phyloP scores from a whole-genome alignment of 2,329 filamentous ascomycete species.

The Trichoderma gracile region DNA sequence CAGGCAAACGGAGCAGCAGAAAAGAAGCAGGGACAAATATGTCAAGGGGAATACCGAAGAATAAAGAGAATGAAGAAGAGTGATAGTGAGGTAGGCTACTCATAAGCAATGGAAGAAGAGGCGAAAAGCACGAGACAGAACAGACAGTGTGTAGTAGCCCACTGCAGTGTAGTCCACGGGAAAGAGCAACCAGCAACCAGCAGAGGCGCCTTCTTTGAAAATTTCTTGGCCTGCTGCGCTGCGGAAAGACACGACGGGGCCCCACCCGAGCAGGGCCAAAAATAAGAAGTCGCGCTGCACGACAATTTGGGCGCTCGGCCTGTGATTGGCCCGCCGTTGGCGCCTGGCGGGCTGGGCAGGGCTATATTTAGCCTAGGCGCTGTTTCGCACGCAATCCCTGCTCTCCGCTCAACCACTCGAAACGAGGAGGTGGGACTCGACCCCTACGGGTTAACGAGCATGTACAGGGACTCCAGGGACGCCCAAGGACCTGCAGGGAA shows the following conservation, averaged over 20 bases:
- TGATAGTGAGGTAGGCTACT: background rate
- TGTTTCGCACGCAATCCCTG: constrained; percentile 27
- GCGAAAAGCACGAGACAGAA: background rate
- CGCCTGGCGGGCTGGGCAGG: constrained; percentile 35
- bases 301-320: constrained; percentile 31
- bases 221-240: constrained; percentile 12
- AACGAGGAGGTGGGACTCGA: constrained; percentile 24
- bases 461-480: constrained; percentile 5
- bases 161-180: background rate
- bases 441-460: background rate
- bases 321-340: constrained; percentile 38
- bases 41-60: background rate
- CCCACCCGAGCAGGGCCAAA: constrained; percentile 24
- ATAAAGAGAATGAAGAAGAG: background rate
- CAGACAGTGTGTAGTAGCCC: background rate
- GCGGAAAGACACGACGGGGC: constrained; percentile 18
- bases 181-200: background rate
- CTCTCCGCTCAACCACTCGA: constrained; percentile 27
- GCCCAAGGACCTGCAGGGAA: constrained; percentile 5
- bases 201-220: constrained; percentile 15
- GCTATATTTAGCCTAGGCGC: constrained; percentile 39
- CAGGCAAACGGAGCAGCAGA: background rate
- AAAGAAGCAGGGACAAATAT: background rate
- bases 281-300: constrained; percentile 25
- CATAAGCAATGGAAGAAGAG: no score